Base-by-base conservation (phyloP, 305 asterid species). In the Fraxinus floribunda region DNA sequence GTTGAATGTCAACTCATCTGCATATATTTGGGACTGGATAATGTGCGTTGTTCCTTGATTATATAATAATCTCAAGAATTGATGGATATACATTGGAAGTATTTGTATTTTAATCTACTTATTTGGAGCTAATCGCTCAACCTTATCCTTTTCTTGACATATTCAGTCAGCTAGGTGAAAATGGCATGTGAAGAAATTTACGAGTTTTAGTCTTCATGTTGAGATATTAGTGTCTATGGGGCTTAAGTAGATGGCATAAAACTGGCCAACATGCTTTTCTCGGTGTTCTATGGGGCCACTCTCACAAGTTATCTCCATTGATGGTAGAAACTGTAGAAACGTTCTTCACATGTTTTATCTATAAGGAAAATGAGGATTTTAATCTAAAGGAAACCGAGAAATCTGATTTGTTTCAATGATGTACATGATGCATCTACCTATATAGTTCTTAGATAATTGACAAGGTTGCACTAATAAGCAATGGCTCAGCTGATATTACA, bases 1-100 rank as follows among this genome's bases (percentile, higher is more conserved):
- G n/a, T 32, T 77, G 68, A 74, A 52, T 79, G 3, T 62, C 52
- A 16, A 36, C 64, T 71, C 60, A 71, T 77, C 74, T 81, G 80
- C 77, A 79, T 60, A 39, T 36, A 71, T 66, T 60, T 44, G 38
- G 36, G 39, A 55, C 64, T 55, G 24, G 64, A 55, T 55, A 55
- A 55, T 55, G 64, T 55, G 64, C 64, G 18, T 55, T 55, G 64
- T 55, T 55, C 10, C 64, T 55, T 49, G 73, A 57, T 80, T 39
- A 62, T 79, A 7, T 79, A 70, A 66, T 39, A 55, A 55, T 15
- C 52, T 82, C 36, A 13, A 49, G 7, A 11, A 74, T 75, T 15
- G 18, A 38, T 34, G 34, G 46, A 38, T 30, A 60, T 18, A 80
- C 46, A 57, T 74, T 49, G 77, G 55, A 66, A 68, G 55, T 76